Evolutionary conservation across 352 stramenopile genomes (phyloP), one percentile per base, ranked within the genome.

Genomic region (Blastocystis sp.): DNA sequence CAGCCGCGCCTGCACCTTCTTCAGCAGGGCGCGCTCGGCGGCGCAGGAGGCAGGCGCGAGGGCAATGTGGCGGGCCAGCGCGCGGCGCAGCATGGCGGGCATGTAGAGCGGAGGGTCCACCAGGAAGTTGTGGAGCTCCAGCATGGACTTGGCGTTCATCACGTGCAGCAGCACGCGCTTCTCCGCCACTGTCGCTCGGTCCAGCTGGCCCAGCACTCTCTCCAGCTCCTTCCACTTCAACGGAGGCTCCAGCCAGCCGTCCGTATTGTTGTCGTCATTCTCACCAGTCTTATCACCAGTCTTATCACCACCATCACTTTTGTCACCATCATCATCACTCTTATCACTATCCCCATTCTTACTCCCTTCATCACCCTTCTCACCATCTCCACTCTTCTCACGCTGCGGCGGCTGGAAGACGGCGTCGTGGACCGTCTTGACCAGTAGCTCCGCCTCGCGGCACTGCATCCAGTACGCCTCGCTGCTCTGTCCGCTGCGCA

Each of bases 391-490:
- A 34, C 28, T 0, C 28, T 34, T 34, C 28, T 34, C 28, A 34
- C 28, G 28, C 28, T 0, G 21, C 45, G 66, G 48, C 17, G 66
- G 21, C 43, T 23, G 23, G 34, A 67, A 84, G 14, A 84, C 53
- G 17, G 28, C 53, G 21, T 69, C 23, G 41, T 70, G 21, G 23
- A 84, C 19, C 17, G 45, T 59, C 0, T 43, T 34, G 2, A 84
- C 5, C 2, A 84, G 17, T 9, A 41, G 17, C 56, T 84, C 74
- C 11, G 45, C 34, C 48, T 66, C 74, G 7, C 53, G n/a, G 38
- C 34, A 48, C 74, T 84, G 34, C 74, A 84, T 67, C 74, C 74
- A 84, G 60, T 84, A 84, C 53, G 41, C 17, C 38, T 69, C 59
- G 21, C 45, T n/a, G 60, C 4, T 67, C 40, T 38, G 41, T 1